Evolutionary conservation across 306 rosid genomes (phyloP), one percentile per base, ranked within the genome.

Genomic region (Parietaria judaica): DNA sequence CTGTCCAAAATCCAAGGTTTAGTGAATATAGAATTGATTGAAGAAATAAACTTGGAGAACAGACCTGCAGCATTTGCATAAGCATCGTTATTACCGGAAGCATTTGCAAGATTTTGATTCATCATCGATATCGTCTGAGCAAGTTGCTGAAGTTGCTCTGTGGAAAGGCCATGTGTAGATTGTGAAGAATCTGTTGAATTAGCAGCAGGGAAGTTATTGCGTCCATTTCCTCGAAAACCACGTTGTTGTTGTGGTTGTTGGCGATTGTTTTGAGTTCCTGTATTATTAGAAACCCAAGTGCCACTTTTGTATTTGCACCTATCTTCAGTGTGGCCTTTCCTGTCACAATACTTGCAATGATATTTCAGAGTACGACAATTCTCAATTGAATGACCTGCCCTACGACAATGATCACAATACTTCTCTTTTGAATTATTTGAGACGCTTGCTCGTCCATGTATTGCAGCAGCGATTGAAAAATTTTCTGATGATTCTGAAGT

Each of bases 321-420:
- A 11, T 75, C 69, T 9, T 75, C 61, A 6, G 64, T 71, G 51
- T 48, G 75, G 0, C 75, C 66, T 57, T 39, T 71, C 17, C 39
- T 64, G 34, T 63, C 75, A 64, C 60, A 58, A 41, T 3, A 15
- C 14, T 37, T 64, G 47, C 70, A 64, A 51, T 71, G 45, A 47
- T 47, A 71, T 13, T 67, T 71, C 5, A 70, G 51, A 16, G 76
- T 71, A 6, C 51, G 17, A 52, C 59, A 76, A 34, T 66, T 43
- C 3, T 61, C 72, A 60, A 76, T 71, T 55, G 60, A 62, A 36
- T 76, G 80, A 2, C 71, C 60, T 0, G 11, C 71, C 58, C 38
- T 71, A 7, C 63, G 57, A 14, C 48, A 67, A 31, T 71, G 71
- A 2, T 64, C 71, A 59, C 65, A 67, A 3, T 63, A 53, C 17